Evolutionary conservation across 2,329 filamentous ascomycete species (phyloP), one percentile per base, ranked within the genome.

Genomic region (Polytolypa hystricis): DNA sequence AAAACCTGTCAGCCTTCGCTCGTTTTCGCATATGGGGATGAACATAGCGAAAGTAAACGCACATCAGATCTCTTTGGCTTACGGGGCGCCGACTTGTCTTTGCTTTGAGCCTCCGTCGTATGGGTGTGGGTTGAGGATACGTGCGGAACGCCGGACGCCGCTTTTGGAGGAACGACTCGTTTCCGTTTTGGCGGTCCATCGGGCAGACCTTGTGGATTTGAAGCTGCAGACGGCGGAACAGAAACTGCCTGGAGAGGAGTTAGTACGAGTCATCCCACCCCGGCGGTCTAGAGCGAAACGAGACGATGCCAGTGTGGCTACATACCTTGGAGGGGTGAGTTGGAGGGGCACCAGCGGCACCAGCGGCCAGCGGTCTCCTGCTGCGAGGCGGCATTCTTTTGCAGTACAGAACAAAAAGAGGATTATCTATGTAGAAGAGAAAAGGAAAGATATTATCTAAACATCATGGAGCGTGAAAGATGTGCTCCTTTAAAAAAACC

Each of bases 341-440:
- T 38, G 47, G 43, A 42, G 51, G 49, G 39, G 43, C 40, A 30
- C 44, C 39, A 27, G 47, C 45, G 26, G 50, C 48, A 37, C 50
- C 48, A 38, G 54, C 42, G 41, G 54, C n/a, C n/a, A n/a, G 44
- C 46, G 55, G 53, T 31, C 52, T 49, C 49, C 52, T 56, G 47
- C 48, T 56, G 42, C 56, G 56, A 41, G 58, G 58, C 42, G 58
- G 55, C 58, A 62, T 61, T 37, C 38, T n/a, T n/a, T n/a, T n/a
- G n/a, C n/a, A n/a, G n/a, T n/a, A n/a, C n/a, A n/a, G n/a, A n/a
- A n/a, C n/a, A n/a, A n/a, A n/a, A n/a, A n/a, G n/a, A n/a, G n/a
- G n/a, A n/a, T n/a, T n/a, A n/a, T n/a, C n/a, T n/a, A n/a, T n/a
- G n/a, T n/a, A n/a, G n/a, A n/a, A n/a, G n/a, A n/a, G n/a, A n/a